These are phyloP conservation scores for Fusarium pseudograminearum DNA, from an alignment of 2,329 filamentous ascomycete species.

Conservation along the genomic window DNA sequence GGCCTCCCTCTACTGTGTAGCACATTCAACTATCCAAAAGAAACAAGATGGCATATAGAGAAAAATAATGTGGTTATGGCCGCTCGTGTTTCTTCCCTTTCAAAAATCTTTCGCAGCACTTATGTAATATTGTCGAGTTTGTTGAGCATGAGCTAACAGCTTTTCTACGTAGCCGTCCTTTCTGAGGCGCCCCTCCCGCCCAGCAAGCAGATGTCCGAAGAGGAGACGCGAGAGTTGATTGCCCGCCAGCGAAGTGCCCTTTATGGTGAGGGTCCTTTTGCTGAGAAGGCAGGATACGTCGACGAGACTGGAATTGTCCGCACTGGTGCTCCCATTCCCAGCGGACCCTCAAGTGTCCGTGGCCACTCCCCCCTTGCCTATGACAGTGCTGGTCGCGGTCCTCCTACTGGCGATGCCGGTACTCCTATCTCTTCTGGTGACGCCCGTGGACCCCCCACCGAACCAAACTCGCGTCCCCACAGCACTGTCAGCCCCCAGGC, in stretches of 20 bases:
- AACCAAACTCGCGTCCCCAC: conserved; percentile 75
- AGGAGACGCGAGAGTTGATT: conserved; percentile 95
- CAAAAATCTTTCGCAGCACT: conserved; percentile 40
- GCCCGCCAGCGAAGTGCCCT: conserved; percentile 94
- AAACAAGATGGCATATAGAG: conserved; percentile 56
- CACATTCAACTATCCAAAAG: conserved; percentile 57
- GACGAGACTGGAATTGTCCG: conserved; percentile 76
- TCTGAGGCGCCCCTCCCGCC: conserved; percentile 56
- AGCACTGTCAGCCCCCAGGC: conserved; percentile 88
- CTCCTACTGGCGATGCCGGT: conserved; percentile 53
- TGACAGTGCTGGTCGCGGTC: conserved; percentile 66
- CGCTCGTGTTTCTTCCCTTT: conserved; percentile 45
- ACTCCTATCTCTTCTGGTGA: conserved; percentile 58
- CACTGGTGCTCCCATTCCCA: conserved; percentile 73
- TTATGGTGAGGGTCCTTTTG: conserved; percentile 82
- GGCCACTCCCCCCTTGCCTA: conserved; percentile 85
- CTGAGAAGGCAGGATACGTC: conserved; percentile 73
- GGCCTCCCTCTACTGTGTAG: conserved; percentile 82
- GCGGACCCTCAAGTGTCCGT: conserved; percentile 73
- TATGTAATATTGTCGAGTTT: conserved; percentile 47
- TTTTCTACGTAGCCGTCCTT: conserved; percentile 63
- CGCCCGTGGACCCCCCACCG: conserved; percentile 62
- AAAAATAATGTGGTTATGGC: conserved; percentile 48
- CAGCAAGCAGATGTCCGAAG: conserved; percentile 91
- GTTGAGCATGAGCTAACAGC: conserved; percentile 54